Conservation (phyloP, 257 asterid genomes). For the Przewalskia tangutica region DNA sequence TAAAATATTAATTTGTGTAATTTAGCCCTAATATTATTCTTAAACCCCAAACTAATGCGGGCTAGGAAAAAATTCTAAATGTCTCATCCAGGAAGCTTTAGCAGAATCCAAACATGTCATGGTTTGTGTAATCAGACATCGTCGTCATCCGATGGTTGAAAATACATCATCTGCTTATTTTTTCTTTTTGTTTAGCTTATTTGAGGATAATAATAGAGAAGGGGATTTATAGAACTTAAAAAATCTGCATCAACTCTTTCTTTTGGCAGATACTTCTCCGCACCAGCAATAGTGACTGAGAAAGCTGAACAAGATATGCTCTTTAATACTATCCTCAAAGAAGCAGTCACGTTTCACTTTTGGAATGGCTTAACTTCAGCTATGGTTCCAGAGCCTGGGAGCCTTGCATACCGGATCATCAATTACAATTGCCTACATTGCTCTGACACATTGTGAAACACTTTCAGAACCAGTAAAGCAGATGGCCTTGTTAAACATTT, state of each 20-base stretch:
- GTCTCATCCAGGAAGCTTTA: background rate
- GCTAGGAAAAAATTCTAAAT: background rate
- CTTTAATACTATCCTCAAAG: slow-evolving; percentile 30
- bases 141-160: background rate
- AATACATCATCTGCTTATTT: background rate
- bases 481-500: background rate
- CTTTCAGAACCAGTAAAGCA: background rate
- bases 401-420: slow-evolving; percentile 56
- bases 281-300: slow-evolving; percentile 49
- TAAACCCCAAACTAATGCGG: background rate
- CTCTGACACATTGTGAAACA: slow-evolving; percentile 43
- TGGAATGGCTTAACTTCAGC: slow-evolving; percentile 80
- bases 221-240: background rate
- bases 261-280: slow-evolving; percentile 53
- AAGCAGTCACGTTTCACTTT: slow-evolving; percentile 55
- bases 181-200: background rate
- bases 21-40: background rate
- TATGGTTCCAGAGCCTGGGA: slow-evolving; percentile 59
- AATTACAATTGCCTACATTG: slow-evolving; percentile 60
- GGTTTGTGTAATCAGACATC: background rate
- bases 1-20: background rate
- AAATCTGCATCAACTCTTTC: background rate
- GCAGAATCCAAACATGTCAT: background rate
- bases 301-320: slow-evolving; percentile 44
- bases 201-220: background rate